Conservation (phyloP, 148 eudicot species). For the Euryodendron excelsum region DNA sequence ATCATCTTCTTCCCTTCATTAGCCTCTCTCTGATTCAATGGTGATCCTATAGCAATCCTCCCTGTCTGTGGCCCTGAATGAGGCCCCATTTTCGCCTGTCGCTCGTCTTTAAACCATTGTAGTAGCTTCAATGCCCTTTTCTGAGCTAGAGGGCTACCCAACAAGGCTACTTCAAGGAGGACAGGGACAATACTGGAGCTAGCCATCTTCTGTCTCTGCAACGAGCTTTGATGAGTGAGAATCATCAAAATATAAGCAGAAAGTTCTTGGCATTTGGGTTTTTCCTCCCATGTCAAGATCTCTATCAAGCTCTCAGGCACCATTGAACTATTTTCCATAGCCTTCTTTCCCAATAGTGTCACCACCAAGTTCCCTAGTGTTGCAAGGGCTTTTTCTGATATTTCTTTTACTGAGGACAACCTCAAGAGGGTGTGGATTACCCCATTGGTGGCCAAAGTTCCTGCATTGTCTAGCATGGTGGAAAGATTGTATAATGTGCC, state of each 20-base stretch:
- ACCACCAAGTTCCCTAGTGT: slow-evolving; percentile 72
- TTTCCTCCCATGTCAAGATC: slow-evolving; percentile 71
- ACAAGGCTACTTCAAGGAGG: slow-evolving; percentile 70
- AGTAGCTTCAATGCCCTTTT: slow-evolving; percentile 73
- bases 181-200: slow-evolving; percentile 62
- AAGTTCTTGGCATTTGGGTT: slow-evolving; percentile 65
- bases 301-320: slow-evolving; percentile 71
- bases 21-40: slow-evolving; percentile 34
- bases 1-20: slow-evolving; percentile 65
- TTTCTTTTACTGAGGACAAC: slow-evolving; percentile 40
- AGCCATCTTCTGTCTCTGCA: slow-evolving; percentile 64
- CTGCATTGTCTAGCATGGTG: slow-evolving; percentile 49
- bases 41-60: slow-evolving; percentile 45
- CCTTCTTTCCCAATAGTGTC: slow-evolving; percentile 60
- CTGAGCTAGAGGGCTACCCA: slow-evolving; percentile 78
- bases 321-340: slow-evolving; percentile 46
- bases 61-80: slow-evolving; percentile 79
- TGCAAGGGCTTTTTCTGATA: slow-evolving; percentile 70
- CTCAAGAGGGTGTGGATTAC: slow-evolving; percentile 40
- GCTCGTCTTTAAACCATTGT: slow-evolving; percentile 83
- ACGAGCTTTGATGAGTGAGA: slow-evolving; percentile 65
- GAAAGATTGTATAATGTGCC: slow-evolving; percentile 67
- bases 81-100: slow-evolving; percentile 50
- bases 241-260: slow-evolving; percentile 76
- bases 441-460: slow-evolving; percentile 39